Percentiles rank a stretch among this genome's conserved stretches.
Evolutionary conservation across 2,329 filamentous ascomycete genomes (phyloP).

Genomic region (Didymella exigua): DNA sequence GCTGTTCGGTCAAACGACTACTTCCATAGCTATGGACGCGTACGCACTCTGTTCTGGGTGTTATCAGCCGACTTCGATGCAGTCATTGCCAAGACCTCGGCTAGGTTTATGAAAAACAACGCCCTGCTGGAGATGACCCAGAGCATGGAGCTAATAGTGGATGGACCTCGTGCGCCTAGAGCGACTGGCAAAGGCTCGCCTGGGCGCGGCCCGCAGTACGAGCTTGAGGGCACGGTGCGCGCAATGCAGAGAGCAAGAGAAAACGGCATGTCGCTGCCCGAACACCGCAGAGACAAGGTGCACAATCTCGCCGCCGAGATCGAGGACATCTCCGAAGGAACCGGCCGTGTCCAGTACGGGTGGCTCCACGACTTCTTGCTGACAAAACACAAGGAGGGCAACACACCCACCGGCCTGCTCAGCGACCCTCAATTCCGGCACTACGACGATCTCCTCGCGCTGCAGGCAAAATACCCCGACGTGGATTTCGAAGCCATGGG

Average conservation of each 20-base stretch:
- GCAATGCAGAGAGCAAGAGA: constrained; percentile 30
- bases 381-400: constrained; percentile 28
- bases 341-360: constrained; percentile 16
- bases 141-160: constrained; percentile 55
- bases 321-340: constrained; percentile 23
- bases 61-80: constrained; percentile 63
- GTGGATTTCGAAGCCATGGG: constrained; percentile 8
- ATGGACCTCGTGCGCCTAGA: constrained; percentile 16
- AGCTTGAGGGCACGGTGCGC: constrained; percentile 35
- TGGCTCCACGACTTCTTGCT: constrained; percentile 31
- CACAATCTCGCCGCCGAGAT: constrained; percentile 38
- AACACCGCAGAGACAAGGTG: constrained; percentile 33
- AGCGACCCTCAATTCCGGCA: constrained; percentile 13
- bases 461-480: constrained; percentile 24
- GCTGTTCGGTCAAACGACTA: constrained; percentile 63
- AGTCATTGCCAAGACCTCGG: constrained; percentile 65
- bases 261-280: constrained; percentile 31
- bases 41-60: constrained; percentile 79
- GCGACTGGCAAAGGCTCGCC: constrained; percentile 18
- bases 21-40: constrained; percentile 77
- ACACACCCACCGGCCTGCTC: constrained; percentile 27
- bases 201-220: constrained; percentile 37
- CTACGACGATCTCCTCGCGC: constrained; percentile 2
- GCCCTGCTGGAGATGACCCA: constrained; percentile 67
- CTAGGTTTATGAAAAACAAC: constrained; percentile 61